Evolutionary conservation across 129 eudicot genomes (phyloP), one percentile per base, ranked within the genome.

Genomic region (Erigeron canadensis): DNA sequence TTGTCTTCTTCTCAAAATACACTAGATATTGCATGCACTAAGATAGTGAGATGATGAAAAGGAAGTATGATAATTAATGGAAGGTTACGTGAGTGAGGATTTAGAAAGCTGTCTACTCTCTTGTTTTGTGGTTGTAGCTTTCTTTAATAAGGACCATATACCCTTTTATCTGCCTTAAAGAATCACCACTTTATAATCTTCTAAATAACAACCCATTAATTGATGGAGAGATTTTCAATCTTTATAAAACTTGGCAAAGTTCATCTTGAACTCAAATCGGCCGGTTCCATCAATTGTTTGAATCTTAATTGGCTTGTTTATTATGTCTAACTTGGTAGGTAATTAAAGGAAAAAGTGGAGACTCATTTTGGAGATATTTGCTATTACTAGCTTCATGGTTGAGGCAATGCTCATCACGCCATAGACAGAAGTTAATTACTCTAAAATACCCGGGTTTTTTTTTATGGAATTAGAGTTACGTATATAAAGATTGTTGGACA

Each of bases 51-150:
- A 70, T 42, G 34, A 28, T 28, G 76, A 70, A 63, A 78, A 71
- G 41, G 73, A 78, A 78, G 66, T 78, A 53, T 63, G 81, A 78
- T 78, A 56, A 57, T 38, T 71, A 78, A 78, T 78, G 81, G 81
- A 78, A 71, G 81, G 61, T 71, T 71, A 63, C 76, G 76, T 77
- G 65, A 70, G 21, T 71, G 77, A 53, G 67, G 69, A 63, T 76
- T 68, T 59, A 58, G 62, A 76, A 76, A 76, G 75, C 5, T 68
- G 63, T 59, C 45, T 47, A 39, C 81, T 34, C 48, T 28, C 1
- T 39, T 39, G 70, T 77, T 77, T 53, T 77, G 61, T 77, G 81
- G 67, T 59, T 71, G 81, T 77, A 53, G 77, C 77, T 77, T 77
- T 77, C 81, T 21, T 28, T 28, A 28, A 28, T 28, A 48, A n/a